Percentiles rank a stretch among this genome's conserved stretches.
phyloP scores from a whole-genome alignment of 2,329 filamentous ascomycete genomes.

The Aspergillus ustus region DNA sequence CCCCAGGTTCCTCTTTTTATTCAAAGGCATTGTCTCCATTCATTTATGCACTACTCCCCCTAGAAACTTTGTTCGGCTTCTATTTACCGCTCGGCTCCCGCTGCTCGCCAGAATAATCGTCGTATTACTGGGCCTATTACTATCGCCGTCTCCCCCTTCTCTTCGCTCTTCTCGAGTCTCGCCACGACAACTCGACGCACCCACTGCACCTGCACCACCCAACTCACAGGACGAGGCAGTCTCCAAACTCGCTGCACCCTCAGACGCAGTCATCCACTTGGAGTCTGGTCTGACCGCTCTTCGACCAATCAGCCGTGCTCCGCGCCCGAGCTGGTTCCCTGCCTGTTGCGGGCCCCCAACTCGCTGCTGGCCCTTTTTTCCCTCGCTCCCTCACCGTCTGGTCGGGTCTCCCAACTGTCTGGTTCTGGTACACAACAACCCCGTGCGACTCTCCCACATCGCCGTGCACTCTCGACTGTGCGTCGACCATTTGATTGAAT shows the following conservation, averaged over 20 bases:
- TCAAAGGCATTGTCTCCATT: slow-evolving; percentile 7
- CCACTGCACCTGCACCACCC: neutral
- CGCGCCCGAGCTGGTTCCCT: slow-evolving; percentile 16
- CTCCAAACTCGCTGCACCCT: neutral
- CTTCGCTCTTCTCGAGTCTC: neutral
- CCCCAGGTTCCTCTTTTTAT: neutral
- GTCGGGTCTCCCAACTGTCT: slow-evolving; percentile 31
- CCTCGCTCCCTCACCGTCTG: slow-evolving; percentile 24
- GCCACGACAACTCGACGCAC: neutral
- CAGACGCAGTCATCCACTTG: slow-evolving; percentile 16
- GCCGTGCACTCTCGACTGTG: neutral
- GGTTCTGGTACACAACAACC: slow-evolving; percentile 26
- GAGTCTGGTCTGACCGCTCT: slow-evolving; percentile 25
- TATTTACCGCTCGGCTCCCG: slow-evolving; percentile 26
- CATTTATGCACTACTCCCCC: slow-evolving; percentile 16
- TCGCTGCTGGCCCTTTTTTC: slow-evolving; percentile 19
- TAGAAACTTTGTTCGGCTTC: slow-evolving; percentile 25
- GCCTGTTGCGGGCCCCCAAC: slow-evolving; percentile 13
- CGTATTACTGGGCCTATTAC: neutral
- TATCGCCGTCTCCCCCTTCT: slow-evolving; percentile 9
- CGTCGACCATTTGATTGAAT: neutral
- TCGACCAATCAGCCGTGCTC: slow-evolving; percentile 26
- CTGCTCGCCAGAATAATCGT: slow-evolving; percentile 4
- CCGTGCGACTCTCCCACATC: slow-evolving; percentile 25
- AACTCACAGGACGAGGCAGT: neutral